phyloP scores from a whole-genome alignment of 192 early-diverging fungal genomes.

The Coemansia furcata region DNA sequence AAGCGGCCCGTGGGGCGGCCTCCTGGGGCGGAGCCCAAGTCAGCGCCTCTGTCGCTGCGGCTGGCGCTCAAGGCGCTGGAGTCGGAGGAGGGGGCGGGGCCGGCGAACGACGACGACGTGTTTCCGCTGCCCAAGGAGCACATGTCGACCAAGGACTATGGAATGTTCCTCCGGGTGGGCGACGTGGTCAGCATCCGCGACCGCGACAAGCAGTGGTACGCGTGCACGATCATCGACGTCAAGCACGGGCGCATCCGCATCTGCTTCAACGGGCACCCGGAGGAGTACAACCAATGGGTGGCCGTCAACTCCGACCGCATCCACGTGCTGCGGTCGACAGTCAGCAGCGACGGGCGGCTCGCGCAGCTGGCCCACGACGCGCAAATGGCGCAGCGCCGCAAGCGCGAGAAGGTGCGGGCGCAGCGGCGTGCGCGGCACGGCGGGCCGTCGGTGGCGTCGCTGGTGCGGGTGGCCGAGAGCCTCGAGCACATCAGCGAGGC shows the following conservation, averaged over 20 bases:
- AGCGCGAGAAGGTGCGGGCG: slow-evolving; percentile 29
- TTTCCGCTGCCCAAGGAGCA: slow-evolving; percentile 48
- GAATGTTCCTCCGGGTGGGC: slow-evolving; percentile 36
- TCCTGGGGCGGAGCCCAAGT: slow-evolving; percentile 22
- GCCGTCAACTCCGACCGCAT: slow-evolving; percentile 50
- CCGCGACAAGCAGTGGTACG: slow-evolving; percentile 50
- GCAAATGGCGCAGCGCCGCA: slow-evolving; percentile 21
- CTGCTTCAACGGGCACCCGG: slow-evolving; percentile 33
- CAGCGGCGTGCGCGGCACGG: slow-evolving; percentile 8
- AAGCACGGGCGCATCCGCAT: slow-evolving; percentile 47
- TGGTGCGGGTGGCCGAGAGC: slow-evolving; percentile 41
- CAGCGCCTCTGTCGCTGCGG: slow-evolving; percentile 27
- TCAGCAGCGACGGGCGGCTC: slow-evolving; percentile 36
- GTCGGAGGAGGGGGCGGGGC: background rate
- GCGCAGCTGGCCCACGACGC: slow-evolving; percentile 31
- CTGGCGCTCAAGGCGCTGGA: slow-evolving; percentile 32
- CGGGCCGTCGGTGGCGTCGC: slow-evolving; percentile 20
- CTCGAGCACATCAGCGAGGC: slow-evolving; percentile 46
- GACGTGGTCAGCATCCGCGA: slow-evolving; percentile 48
- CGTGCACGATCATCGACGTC: slow-evolving; percentile 43
- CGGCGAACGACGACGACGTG: slow-evolving; percentile 19
- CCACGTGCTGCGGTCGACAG: slow-evolving; percentile 36
- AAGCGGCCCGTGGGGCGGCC: slow-evolving; percentile 6
- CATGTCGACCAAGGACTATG: slow-evolving; percentile 48
- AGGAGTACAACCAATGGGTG: slow-evolving; percentile 48